A percentile compares a stretch with the other conserved stretches of the same genome.
These are phyloP conservation scores for Cucurbitaria berberidis DNA, from an alignment of 2,329 filamentous ascomycete genomes.

Conservation along the genomic window DNA sequence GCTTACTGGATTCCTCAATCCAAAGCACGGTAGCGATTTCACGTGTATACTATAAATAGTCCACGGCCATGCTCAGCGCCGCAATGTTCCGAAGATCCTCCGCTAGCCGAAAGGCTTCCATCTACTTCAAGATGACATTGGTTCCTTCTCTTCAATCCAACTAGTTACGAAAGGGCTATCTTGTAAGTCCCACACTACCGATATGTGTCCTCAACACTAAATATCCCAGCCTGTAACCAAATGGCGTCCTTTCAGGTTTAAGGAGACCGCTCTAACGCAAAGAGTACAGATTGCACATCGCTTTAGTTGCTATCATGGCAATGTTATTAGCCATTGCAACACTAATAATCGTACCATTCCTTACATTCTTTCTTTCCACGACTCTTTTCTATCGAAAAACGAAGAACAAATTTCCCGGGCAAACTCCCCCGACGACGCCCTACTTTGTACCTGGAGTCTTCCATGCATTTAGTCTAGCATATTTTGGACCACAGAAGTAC, in stretches of 20 bases:
- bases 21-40: not conserved
- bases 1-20: not conserved
- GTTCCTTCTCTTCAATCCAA: not conserved
- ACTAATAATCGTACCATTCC: constrained; percentile 14
- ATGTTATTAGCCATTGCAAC: not conserved
- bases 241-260: not conserved
- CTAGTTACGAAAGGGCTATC: not conserved
- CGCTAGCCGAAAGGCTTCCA: not conserved
- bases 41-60: not conserved
- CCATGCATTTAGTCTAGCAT: constrained; percentile 26
- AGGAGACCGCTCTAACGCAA: not conserved
- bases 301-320: not conserved
- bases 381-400: constrained; percentile 21
- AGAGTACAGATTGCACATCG: not conserved
- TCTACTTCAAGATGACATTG: not conserved
- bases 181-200: not conserved
- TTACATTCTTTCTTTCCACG: constrained; percentile 32
- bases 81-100: not conserved
- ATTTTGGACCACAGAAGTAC: constrained; percentile 26
- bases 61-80: not conserved
- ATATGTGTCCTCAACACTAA: not conserved
- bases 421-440: constrained; percentile 30
- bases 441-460: constrained; percentile 32
- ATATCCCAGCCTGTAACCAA: not conserved
- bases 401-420: constrained; percentile 13